Percentiles rank a stretch among this genome's conserved stretches.
Conservation (phyloP, 495 filamentous ascomycete species). For the Evansstolkia leycettana region DNA sequence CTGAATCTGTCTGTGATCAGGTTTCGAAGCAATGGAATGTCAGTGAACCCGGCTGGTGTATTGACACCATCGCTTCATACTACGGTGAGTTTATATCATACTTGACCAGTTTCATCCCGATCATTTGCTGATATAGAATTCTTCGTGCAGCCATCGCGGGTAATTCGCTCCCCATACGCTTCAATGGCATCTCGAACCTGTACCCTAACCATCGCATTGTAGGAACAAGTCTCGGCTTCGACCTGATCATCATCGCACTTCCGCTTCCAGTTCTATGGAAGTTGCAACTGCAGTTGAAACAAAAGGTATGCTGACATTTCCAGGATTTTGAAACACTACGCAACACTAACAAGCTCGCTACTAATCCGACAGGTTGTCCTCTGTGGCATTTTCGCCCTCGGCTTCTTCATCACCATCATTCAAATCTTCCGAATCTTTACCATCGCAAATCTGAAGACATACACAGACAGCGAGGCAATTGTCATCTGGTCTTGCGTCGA, state of each 20-base stretch:
- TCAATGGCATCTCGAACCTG: too few relatives aligned
- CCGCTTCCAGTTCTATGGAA: slow-evolving; percentile 32
- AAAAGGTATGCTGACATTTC: slow-evolving; percentile 9
- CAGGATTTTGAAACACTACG: too few relatives aligned
- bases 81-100: slow-evolving; percentile 23
- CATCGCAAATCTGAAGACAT: slow-evolving; percentile 27
- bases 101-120: neutral
- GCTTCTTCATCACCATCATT: slow-evolving; percentile 41
- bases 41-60: slow-evolving; percentile 26
- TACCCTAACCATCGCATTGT: neutral
- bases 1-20: slow-evolving; percentile 6
- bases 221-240: slow-evolving; percentile 28
- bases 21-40: slow-evolving; percentile 34
- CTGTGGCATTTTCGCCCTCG: slow-evolving; percentile 34
- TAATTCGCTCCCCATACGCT: too few relatives aligned
- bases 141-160: too few relatives aligned
- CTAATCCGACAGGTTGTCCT: slow-evolving; percentile 26
- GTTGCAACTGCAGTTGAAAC: slow-evolving; percentile 19
- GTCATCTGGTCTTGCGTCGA: slow-evolving; percentile 42
- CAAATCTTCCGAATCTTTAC: slow-evolving; percentile 43
- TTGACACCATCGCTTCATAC: slow-evolving; percentile 30
- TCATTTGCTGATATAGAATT: too few relatives aligned
- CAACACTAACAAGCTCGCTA: too few relatives aligned
- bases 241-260: slow-evolving; percentile 37
- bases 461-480: slow-evolving; percentile 31